These are phyloP conservation scores for Cryptosporidium canis DNA, from an alignment of 169 alveolate genomes.

Conservation along the genomic window DNA sequence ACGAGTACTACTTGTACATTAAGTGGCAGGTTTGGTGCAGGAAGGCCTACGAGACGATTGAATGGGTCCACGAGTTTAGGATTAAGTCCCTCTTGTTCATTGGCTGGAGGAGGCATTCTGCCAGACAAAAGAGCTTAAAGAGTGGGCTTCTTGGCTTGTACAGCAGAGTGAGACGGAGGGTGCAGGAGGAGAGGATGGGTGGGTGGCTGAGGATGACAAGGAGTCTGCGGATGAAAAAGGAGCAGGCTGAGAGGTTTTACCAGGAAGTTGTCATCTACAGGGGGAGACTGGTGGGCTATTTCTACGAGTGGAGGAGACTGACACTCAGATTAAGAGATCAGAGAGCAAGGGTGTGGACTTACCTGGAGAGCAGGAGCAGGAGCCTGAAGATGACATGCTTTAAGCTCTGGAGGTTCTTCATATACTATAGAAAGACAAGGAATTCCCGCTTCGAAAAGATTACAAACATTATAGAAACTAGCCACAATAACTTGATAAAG, in stretches of 20 bases:
- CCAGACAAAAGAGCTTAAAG: not conserved
- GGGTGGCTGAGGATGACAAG: conserved; percentile 1
- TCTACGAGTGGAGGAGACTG: not conserved
- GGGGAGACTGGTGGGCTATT: not conserved
- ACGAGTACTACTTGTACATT: conserved; percentile 18
- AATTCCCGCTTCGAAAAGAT: conserved; percentile 23
- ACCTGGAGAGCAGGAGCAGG: not conserved
- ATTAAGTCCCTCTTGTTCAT: conserved; percentile 4
- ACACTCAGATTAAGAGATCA: not conserved
- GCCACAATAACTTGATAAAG: not conserved
- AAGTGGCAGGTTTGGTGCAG: conserved; percentile 52
- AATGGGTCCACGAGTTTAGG: conserved; percentile 48
- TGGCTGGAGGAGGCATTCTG: conserved; percentile 42
- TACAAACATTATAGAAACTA: not conserved
- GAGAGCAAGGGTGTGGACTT: not conserved
- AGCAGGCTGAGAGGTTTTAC: not conserved
- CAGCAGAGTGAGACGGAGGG: not conserved
- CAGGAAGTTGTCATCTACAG: not conserved
- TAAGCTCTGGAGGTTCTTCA: conserved; percentile 56
- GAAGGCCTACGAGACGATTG: conserved; percentile 45
- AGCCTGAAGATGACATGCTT: not conserved
- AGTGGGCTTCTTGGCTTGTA: not conserved
- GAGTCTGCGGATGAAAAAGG: not conserved
- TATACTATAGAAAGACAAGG: conserved; percentile 36
- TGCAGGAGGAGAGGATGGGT: not conserved